Evolutionary conservation across 2,329 filamentous ascomycete species (phyloP).

Genomic region (Scorias spongiosa): DNA sequence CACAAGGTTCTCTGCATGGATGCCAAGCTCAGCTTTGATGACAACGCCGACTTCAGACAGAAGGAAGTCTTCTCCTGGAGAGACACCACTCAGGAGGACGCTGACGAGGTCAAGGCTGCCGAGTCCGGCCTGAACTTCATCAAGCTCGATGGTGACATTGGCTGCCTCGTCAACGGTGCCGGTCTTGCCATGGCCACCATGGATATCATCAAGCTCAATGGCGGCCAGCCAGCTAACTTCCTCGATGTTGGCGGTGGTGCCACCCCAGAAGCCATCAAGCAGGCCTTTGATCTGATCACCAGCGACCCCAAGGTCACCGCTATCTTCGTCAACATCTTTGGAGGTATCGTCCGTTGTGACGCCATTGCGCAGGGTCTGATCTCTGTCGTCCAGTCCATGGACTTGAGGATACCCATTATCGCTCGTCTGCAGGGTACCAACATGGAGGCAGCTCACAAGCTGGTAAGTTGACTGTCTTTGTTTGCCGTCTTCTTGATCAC

Average conservation of each 20-base stretch:
- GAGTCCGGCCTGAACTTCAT: constrained; percentile 96
- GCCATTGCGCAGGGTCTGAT: constrained; percentile 94
- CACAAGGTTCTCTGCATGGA: constrained; percentile 99
- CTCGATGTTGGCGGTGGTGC: constrained; percentile 96
- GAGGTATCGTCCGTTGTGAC: constrained; percentile 94
- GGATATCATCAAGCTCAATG: constrained; percentile 99
- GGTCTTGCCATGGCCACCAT: constrained; percentile 99
- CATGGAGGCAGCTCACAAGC: constrained; percentile 81
- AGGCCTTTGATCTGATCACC: constrained; percentile 97
- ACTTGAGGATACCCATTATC: constrained; percentile 92
- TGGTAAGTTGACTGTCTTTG: constrained; percentile 34
- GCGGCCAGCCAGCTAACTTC: constrained; percentile 93
- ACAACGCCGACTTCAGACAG: constrained; percentile 97
- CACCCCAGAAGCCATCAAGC: constrained; percentile 88
- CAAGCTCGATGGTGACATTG: constrained; percentile 98
- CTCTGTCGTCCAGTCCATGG: constrained; percentile 84
- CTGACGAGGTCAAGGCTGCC: constrained; percentile 93
- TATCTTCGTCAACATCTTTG: constrained; percentile 99
- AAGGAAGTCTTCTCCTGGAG: constrained; percentile 91
- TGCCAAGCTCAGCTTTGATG: constrained; percentile 96
- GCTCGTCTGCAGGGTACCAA: constrained; percentile 96
- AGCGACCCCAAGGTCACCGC: constrained; percentile 95
- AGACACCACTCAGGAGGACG: constrained; percentile 87
- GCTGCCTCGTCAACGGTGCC: constrained; percentile 96
- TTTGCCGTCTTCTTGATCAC: neutral